Evolutionary conservation across 371 early-diverging fungal genomes (phyloP), one percentile per base, ranked within the genome.

Genomic region (Batkoa obscura): DNA sequence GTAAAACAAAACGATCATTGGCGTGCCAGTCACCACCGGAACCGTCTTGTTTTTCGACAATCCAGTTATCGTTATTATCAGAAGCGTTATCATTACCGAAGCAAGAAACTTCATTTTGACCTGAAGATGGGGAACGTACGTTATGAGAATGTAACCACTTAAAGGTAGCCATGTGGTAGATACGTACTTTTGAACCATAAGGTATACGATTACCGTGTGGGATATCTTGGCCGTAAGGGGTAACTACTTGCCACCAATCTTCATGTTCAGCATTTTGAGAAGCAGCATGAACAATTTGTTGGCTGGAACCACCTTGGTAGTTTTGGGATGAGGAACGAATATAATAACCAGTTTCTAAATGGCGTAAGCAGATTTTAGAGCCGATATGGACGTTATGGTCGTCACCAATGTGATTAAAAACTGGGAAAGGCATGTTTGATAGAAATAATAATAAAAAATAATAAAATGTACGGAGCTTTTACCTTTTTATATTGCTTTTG

Each of bases 111-210:
- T 55, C 56, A 9, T 55, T 38, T 43, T 55, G 56, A 4, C 56
- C 56, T 2, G 56, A 55, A 33, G 34, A 10, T n/a, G 56, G 56
- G 10, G 56, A 55, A 35, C 34, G 43, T 34, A 55, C 46, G 15
- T 38, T 15, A 15, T 55, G 56, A 15, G 43, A 43, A 35, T 55
- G 56, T 31, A 55, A 30, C 56, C 56, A 55, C 37, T 55, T 55
- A 36, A 38, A 38, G 46, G 56, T 55, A 35, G 56, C 56, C 56
- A 55, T 55, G 23, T 55, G 56, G 36, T 55, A 42, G 36, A 55
- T 33, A 43, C 56, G 56, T 4, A 55, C 46, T 31, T 12, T 35
- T 12, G 31, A 30, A 45, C 56, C 56, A 35, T 55, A 55, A 30
- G 43, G 45, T 3, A 55, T n/a, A 10, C 12, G 23, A 23, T 38